Evolutionary conservation across 2,329 filamentous ascomycete species (phyloP).

Genomic region (Phyllosticta citriasiana): DNA sequence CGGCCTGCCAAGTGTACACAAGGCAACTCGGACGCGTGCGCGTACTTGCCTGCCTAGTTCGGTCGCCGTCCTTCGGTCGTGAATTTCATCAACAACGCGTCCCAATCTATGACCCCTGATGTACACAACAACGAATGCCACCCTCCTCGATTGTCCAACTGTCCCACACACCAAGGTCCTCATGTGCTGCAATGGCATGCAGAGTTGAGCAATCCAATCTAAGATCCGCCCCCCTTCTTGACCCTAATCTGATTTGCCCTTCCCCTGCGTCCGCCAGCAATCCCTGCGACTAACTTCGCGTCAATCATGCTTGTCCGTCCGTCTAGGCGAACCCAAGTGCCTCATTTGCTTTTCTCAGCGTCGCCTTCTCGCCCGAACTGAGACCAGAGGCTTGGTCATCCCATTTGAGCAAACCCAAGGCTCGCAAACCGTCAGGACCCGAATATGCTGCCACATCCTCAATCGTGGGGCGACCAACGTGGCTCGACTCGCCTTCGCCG

Average conservation of each 20-base stretch:
- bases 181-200: too few species aligned
- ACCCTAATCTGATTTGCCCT: not conserved
- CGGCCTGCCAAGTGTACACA: not conserved
- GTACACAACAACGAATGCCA: too few species aligned
- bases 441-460: conserved; percentile 31
- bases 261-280: not conserved
- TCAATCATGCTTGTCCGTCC: not conserved
- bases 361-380: not conserved
- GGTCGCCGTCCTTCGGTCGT: too few species aligned
- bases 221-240: not conserved
- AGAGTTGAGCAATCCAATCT: not conserved
- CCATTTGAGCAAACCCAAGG: conserved; percentile 44
- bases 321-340: conserved; percentile 2
- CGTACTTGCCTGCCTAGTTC: not conserved
- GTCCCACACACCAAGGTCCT: too few species aligned
- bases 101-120: too few species aligned
- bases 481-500: conserved; percentile 53
- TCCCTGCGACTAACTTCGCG: not conserved
- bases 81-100: too few species aligned
- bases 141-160: too few species aligned
- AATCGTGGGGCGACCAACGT: conserved; percentile 32
- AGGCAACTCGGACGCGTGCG: not conserved
- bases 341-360: conserved; percentile 3
- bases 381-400: conserved; percentile 25
- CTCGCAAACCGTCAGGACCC: conserved; percentile 40